phyloP scores from a whole-genome alignment of 768 basidiomycete genomes.

The Mycena venus region DNA sequence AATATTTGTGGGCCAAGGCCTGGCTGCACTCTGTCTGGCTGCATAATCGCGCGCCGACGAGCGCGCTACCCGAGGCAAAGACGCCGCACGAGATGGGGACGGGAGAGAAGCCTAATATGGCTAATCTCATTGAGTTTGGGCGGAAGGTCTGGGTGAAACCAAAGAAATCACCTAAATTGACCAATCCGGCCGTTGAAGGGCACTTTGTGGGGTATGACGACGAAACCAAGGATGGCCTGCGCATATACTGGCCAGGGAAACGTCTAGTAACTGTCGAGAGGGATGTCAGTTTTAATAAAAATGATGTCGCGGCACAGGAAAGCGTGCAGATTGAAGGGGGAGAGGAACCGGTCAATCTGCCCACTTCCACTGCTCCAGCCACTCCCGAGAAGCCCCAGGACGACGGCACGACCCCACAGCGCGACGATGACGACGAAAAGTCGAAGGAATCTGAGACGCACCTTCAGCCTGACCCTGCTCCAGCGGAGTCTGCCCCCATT shows the following conservation, averaged over 20 bases:
- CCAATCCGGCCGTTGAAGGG: constrained; percentile 28
- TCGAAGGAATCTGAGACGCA: neutral
- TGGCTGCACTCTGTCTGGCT: constrained; percentile 14
- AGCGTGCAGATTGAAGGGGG: constrained; percentile 45
- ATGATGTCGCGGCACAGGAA: constrained; percentile 33
- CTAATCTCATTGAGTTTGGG: constrained; percentile 36
- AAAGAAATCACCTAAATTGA: constrained; percentile 37
- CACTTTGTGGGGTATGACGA: constrained; percentile 41
- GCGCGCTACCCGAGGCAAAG: constrained; percentile 15
- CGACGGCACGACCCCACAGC: neutral
- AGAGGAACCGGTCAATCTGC: constrained; percentile 27
- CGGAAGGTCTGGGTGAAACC: constrained; percentile 33
- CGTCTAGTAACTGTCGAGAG: constrained; percentile 40
- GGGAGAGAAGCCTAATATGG: constrained; percentile 20
- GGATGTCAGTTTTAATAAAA: constrained; percentile 39
- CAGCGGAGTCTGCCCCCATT: neutral
- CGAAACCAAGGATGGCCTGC: constrained; percentile 41
- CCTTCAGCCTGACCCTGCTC: neutral
- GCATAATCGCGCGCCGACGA: constrained; percentile 17
- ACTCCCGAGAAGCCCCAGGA: neutral
- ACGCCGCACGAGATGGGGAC: constrained; percentile 13
- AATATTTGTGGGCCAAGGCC: constrained; percentile 23
- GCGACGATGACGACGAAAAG: neutral
- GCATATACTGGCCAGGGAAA: constrained; percentile 47
- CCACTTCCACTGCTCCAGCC: constrained; percentile 1